These are phyloP conservation scores for Zygnema circumcarinatum DNA, from an alignment of 139 green algal species.

Conservation along the genomic window DNA sequence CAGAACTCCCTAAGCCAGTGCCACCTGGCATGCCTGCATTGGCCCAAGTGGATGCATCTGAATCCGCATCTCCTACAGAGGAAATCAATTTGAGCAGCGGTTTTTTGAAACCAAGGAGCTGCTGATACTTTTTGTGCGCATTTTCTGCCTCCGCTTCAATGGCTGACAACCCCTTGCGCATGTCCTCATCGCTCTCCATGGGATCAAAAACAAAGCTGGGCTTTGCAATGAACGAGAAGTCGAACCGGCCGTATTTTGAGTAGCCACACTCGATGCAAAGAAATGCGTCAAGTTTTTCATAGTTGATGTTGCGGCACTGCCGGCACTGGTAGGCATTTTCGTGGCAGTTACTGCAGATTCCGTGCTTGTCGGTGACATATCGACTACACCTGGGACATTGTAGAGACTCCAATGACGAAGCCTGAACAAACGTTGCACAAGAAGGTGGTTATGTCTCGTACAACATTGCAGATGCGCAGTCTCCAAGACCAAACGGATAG, in stretches of 20 bases:
- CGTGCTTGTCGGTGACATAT: conserved; percentile 64
- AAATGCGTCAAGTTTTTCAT: conserved; percentile 70
- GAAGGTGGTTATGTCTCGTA: not conserved
- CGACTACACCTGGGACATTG: conserved; percentile 69
- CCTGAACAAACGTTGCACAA: not conserved
- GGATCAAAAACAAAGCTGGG: conserved; percentile 54
- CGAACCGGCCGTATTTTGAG: conserved; percentile 65
- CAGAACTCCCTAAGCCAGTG: not conserved
- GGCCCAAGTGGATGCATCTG: not conserved
- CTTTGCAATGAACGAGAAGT: conserved; percentile 59
- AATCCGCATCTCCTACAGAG: conserved; percentile 40
- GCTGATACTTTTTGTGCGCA: conserved; percentile 58
- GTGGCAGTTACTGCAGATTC: conserved; percentile 67
- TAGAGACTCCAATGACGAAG: conserved; percentile 56
- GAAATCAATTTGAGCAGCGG: conserved; percentile 54
- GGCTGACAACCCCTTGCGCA: conserved; percentile 31
- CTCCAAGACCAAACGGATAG: too few relatives aligned
- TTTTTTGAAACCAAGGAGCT: conserved; percentile 61
- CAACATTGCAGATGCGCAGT: too few relatives aligned
- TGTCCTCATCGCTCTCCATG: conserved; percentile 59
- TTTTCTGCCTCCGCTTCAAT: conserved; percentile 61
- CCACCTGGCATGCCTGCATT: not conserved
- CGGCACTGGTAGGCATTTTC: conserved; percentile 73
- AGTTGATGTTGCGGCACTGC: conserved; percentile 74
- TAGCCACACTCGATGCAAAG: conserved; percentile 73